These are phyloP conservation scores for Annulohypoxylon bovei DNA, from an alignment of 495 filamentous ascomycete species.

Conservation along the genomic window DNA sequence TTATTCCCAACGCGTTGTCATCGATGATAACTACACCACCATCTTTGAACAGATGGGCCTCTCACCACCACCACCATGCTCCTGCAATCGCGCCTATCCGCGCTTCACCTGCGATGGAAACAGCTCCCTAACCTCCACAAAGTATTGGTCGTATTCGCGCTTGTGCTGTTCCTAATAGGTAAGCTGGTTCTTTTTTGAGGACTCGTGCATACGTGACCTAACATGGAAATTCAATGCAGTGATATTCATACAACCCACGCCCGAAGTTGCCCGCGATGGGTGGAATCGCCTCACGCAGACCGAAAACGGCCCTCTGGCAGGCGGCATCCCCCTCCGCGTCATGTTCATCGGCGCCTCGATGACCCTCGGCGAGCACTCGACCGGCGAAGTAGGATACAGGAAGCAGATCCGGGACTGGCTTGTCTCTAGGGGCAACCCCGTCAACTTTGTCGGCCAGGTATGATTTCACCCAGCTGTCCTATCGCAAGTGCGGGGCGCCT, in stretches of 20 bases:
- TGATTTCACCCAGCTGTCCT: slow-evolving; percentile 5
- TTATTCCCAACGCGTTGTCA: not conserved
- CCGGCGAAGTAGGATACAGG: slow-evolving; percentile 65
- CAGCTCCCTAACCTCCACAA: slow-evolving; percentile 38
- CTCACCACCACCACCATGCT: slow-evolving; percentile 27
- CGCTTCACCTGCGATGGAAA: slow-evolving; percentile 38
- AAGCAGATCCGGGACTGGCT: slow-evolving; percentile 54
- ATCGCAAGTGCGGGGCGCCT: not conserved
- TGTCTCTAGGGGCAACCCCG: slow-evolving; percentile 44
- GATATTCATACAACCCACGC: slow-evolving; percentile 31
- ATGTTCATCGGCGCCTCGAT: slow-evolving; percentile 69
- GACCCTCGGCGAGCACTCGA: slow-evolving; percentile 62
- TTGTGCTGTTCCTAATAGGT: slow-evolving; percentile 28
- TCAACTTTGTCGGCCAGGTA: slow-evolving; percentile 50
- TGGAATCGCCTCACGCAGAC: slow-evolving; percentile 36
- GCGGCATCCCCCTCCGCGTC: slow-evolving; percentile 56
- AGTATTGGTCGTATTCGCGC: slow-evolving; percentile 11
- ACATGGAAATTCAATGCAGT: slow-evolving; percentile 8
- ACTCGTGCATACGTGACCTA: not conserved
- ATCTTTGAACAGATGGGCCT: slow-evolving; percentile 32
- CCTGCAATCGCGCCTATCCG: slow-evolving; percentile 30
- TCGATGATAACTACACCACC: not conserved
- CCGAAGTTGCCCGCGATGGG: slow-evolving; percentile 30
- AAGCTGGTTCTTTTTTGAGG: not conserved
- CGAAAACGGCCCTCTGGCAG: slow-evolving; percentile 33